Base-by-base conservation (phyloP, 805 yeast genomes). In the Maudiozyma bulderi region DNA sequence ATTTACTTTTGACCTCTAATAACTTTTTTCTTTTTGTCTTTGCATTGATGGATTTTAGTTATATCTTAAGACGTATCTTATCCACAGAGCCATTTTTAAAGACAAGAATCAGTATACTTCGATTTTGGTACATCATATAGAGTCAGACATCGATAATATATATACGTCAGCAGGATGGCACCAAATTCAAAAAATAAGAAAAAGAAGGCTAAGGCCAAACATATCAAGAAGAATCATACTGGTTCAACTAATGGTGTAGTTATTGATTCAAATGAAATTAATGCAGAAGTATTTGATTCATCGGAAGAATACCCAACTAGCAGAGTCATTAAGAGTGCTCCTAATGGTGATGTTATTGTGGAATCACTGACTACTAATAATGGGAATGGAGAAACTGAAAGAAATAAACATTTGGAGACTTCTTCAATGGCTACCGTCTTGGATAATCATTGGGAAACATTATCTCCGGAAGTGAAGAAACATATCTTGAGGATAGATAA, bases 291-390 rank as follows among this genome's bases (percentile, higher is more conserved):
- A 29, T 75, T 74, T 57, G 72, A 80, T 56, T 78, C 82, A 11
- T 71, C 74, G 39, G 74, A 76, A 35, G 87, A 82, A 13, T 84
- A 84, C 58, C 93, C 93, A 2, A 73, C 77, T 11, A 82, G 89
- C 8, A 65, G 93, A 49, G 80, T 84, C 5, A 80, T 84, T 43
- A 82, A 78, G 55, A 81, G 82, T 55, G 84, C 78, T 3, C 75
- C 82, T 4, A 83, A 85, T 61, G 95, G 95, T 7, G 86, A 84
- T 55, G 84, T 86, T 5, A 76, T 85, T 45, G 88, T 86, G 28
- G 84, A 84, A 56, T 62, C 67, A 34, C 55, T 66, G 45, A 57
- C 50, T 3, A 20, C 52, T 40, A 47, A 46, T 9, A 26, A 15
- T 42, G 43, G 13, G 14, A 45, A 47, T 8, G 49, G 43, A 31